Percentiles rank a stretch among this genome's conserved stretches.
Evolutionary conservation across 306 rosid species (phyloP).

Genomic region (Potentilla sterilis): DNA sequence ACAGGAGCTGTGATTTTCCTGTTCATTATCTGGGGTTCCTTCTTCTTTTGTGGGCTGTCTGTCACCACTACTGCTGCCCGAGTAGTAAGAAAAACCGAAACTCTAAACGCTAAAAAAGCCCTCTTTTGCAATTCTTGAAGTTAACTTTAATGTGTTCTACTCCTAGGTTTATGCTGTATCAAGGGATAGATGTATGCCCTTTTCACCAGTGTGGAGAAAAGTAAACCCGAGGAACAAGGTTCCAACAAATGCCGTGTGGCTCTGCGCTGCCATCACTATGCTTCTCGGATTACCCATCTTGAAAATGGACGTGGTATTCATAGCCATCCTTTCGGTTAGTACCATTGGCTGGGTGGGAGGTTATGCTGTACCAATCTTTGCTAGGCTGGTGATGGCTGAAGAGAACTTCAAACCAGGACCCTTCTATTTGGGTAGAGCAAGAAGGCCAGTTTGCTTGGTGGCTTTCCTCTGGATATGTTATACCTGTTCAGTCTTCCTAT

Average conservation of each 20-base stretch:
- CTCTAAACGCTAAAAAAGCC: not conserved
- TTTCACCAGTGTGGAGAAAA: constrained; percentile 27
- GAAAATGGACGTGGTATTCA: constrained; percentile 26
- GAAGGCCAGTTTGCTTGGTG: constrained; percentile 24
- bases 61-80: constrained; percentile 25
- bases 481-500: constrained; percentile 29
- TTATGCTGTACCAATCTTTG: constrained; percentile 29
- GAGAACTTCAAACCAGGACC: constrained; percentile 33
- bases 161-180: constrained; percentile 28
- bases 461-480: constrained; percentile 29
- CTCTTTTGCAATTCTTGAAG: not conserved
- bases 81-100: constrained; percentile 19
- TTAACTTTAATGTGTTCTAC: not conserved
- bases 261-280: constrained; percentile 24
- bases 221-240: constrained; percentile 22
- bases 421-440: constrained; percentile 27
- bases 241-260: constrained; percentile 33
- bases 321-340: constrained; percentile 27
- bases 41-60: constrained; percentile 34
- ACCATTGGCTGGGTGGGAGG: constrained; percentile 31
- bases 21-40: constrained; percentile 28
- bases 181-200: constrained; percentile 25
- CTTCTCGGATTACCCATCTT: constrained; percentile 30
- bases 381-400: constrained; percentile 29
- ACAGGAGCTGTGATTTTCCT: constrained; percentile 29